Conservation (phyloP, 2,329 filamentous ascomycete species). For the Colletotrichum tamarilloi region DNA sequence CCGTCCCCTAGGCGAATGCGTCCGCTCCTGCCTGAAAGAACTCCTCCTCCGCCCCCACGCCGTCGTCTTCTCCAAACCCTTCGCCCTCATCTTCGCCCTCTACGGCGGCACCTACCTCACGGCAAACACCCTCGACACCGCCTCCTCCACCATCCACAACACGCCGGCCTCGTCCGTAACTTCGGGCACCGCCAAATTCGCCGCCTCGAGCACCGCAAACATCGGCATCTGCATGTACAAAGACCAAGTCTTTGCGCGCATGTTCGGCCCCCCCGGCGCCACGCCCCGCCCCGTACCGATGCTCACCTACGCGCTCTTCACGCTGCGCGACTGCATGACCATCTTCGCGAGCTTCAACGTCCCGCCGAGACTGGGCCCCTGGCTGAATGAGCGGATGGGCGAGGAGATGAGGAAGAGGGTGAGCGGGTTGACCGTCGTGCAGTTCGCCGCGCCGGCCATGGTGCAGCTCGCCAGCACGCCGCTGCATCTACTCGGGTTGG, state of each 20-base stretch:
- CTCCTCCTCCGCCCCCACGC: slow-evolving; percentile 70
- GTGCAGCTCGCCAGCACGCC: slow-evolving; percentile 86
- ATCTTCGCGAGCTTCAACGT: slow-evolving; percentile 95
- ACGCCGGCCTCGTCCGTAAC: slow-evolving; percentile 72
- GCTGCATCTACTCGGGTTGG: slow-evolving; percentile 84
- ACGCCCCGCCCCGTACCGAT: slow-evolving; percentile 70
- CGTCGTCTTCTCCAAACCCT: slow-evolving; percentile 73
- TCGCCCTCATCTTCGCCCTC: slow-evolving; percentile 76
- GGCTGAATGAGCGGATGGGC: slow-evolving; percentile 66
- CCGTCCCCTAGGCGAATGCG: slow-evolving; percentile 66
- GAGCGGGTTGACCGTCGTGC: slow-evolving; percentile 73
- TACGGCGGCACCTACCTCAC: slow-evolving; percentile 93
- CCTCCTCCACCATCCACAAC: slow-evolving; percentile 71
- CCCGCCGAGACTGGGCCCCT: slow-evolving; percentile 80
- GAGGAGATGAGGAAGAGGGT: slow-evolving; percentile 62
- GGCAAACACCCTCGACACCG: slow-evolving; percentile 88
- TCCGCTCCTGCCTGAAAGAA: slow-evolving; percentile 66
- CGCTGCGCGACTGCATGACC: slow-evolving; percentile 84
- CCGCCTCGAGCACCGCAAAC: slow-evolving; percentile 83
- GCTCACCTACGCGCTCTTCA: slow-evolving; percentile 82
- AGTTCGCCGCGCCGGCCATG: slow-evolving; percentile 82
- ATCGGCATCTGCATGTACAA: slow-evolving; percentile 90
- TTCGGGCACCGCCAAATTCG: slow-evolving; percentile 82
- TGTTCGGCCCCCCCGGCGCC: slow-evolving; percentile 75
- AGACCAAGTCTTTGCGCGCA: slow-evolving; percentile 83